These are phyloP conservation scores for Pseudogymnoascus pannorum DNA, from an alignment of 2,329 filamentous ascomycete genomes.

Conservation along the genomic window DNA sequence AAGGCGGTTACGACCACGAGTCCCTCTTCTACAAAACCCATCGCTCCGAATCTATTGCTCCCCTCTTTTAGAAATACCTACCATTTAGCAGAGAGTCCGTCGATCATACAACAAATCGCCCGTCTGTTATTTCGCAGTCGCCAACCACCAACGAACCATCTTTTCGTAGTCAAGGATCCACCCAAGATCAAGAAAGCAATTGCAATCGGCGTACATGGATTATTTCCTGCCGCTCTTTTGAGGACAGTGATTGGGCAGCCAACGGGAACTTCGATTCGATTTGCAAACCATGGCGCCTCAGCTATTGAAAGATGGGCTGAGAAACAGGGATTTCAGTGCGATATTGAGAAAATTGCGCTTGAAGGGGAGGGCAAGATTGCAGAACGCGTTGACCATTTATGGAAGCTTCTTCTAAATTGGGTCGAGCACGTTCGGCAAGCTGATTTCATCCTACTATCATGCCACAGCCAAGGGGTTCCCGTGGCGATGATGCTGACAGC, in stretches of 20 bases:
- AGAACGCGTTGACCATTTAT: constrained; percentile 83
- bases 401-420: constrained; percentile 93
- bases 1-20: constrained; percentile 1
- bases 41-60: constrained; percentile 55
- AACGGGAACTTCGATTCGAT: constrained; percentile 89
- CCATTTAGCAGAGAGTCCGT: constrained; percentile 57
- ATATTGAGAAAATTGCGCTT: constrained; percentile 88
- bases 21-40: constrained; percentile 24
- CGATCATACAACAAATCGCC: constrained; percentile 60
- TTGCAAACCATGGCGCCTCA: constrained; percentile 78
- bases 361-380: constrained; percentile 91
- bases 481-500: constrained; percentile 88
- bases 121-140: constrained; percentile 49
- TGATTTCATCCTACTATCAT: constrained; percentile 86
- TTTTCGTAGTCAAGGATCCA: constrained; percentile 61
- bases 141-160: constrained; percentile 57
- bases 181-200: constrained; percentile 77
- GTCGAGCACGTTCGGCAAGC: constrained; percentile 81
- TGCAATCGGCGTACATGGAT: constrained; percentile 88
- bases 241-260: constrained; percentile 91
- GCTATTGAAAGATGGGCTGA: constrained; percentile 80
- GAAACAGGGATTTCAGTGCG: constrained; percentile 60
- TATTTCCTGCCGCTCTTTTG: constrained; percentile 81
- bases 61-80: constrained; percentile 67
- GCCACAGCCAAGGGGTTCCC: constrained; percentile 91